phyloP scores from a whole-genome alignment of 257 asterid species.

The Solanum corneliomulleri region DNA sequence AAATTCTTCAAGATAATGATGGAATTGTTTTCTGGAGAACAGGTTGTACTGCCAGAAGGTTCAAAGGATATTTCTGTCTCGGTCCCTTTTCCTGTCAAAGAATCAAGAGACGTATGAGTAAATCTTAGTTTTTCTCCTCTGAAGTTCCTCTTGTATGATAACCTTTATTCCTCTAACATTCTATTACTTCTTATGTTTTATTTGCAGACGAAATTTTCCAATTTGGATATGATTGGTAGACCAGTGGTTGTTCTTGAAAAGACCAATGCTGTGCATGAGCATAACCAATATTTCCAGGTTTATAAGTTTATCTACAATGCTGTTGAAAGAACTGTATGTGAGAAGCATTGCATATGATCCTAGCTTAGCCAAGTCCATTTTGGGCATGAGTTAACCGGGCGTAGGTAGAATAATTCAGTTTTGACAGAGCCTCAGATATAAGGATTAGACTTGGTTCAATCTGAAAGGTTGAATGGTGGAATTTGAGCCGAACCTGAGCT shows the following conservation, averaged over 20 bases:
- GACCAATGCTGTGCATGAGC: constrained; percentile 85
- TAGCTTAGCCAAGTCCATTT: background rate
- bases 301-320: background rate
- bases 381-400: background rate
- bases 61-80: constrained; percentile 52
- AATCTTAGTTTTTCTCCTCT: background rate
- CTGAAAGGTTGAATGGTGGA: background rate
- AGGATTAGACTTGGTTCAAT: background rate
- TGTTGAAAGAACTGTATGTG: background rate
- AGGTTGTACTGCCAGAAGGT: constrained; percentile 97
- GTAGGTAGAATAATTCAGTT: background rate
- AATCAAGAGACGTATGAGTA: constrained; percentile 60
- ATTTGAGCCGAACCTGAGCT: background rate
- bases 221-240: constrained; percentile 87
- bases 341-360: background rate
- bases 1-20: background rate
- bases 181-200: constrained; percentile 15
- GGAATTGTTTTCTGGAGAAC: constrained; percentile 5
- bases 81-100: constrained; percentile 62
- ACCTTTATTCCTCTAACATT: constrained; percentile 5
- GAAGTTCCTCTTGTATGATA: background rate
- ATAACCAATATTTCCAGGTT: constrained; percentile 88
- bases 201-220: constrained; percentile 68
- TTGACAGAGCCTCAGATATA: background rate
- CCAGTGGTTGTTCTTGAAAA: constrained; percentile 80